A percentile compares a stretch with the other conserved stretches of the same genome.
These are phyloP conservation scores for Candida michaelii DNA, from an alignment of 805 yeast genomes.

Conservation along the genomic window DNA sequence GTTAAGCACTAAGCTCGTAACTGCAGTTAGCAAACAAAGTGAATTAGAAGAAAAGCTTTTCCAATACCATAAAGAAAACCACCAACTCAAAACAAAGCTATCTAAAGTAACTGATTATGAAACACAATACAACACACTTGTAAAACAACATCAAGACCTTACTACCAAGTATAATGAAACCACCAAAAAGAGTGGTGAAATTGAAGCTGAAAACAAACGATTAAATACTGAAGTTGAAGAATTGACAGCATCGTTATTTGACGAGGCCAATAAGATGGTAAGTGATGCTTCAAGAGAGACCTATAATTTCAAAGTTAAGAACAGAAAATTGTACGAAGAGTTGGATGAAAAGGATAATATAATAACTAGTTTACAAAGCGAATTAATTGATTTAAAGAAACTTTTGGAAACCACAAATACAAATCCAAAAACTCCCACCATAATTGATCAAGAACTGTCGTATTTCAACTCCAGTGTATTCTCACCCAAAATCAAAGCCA, in stretches of 20 bases:
- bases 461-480: conserved; percentile 24
- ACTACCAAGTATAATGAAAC: conserved; percentile 21
- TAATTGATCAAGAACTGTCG: conserved; percentile 6
- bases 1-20: conserved; percentile 58
- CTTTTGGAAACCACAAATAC: conserved; percentile 48
- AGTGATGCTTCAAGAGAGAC: conserved; percentile 71
- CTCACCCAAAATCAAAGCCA: conserved; percentile 34
- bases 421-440: background rate
- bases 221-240: conserved; percentile 78
- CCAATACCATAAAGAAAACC: conserved; percentile 37
- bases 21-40: conserved; percentile 58
- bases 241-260: conserved; percentile 70
- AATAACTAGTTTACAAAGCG: conserved; percentile 63
- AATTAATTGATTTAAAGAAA: conserved; percentile 63
- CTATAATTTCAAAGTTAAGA: conserved; percentile 57
- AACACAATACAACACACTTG: conserved; percentile 22
- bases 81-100: conserved; percentile 24
- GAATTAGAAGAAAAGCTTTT: conserved; percentile 51
- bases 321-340: conserved; percentile 51
- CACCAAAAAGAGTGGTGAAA: conserved; percentile 37
- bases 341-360: conserved; percentile 68
- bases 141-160: conserved; percentile 18
- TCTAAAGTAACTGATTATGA: conserved; percentile 24
- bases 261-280: conserved; percentile 85
- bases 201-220: conserved; percentile 59